Percentiles rank a stretch among this genome's conserved stretches.
phyloP scores from a whole-genome alignment of 805 yeast genomes.

The Kregervanrija fluxuum region DNA sequence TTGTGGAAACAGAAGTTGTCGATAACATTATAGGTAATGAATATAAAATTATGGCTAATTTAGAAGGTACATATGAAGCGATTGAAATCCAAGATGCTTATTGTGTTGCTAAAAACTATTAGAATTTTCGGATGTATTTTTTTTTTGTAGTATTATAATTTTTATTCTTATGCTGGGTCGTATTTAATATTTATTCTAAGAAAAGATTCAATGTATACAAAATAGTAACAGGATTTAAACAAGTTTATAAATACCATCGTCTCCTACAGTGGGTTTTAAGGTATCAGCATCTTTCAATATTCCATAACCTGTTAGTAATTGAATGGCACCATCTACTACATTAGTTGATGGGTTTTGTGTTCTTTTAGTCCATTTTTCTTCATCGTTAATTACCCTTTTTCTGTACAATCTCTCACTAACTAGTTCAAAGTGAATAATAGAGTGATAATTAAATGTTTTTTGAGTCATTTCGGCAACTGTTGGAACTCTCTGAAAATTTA shows the following conservation, averaged over 20 bases:
- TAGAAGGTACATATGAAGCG: conserved; percentile 94
- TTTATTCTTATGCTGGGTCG: background rate
- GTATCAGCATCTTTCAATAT: background rate
- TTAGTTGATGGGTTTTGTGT: conserved; percentile 6
- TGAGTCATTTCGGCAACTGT: conserved; percentile 4
- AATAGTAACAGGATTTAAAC: background rate
- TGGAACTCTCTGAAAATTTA: background rate
- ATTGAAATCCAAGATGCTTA: conserved; percentile 79
- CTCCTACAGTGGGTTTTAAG: background rate
- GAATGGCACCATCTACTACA: background rate
- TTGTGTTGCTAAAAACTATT: conserved; percentile 43
- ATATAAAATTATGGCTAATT: conserved; percentile 65
- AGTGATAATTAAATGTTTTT: conserved; percentile 1
- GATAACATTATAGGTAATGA: conserved; percentile 65
- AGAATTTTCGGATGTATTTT: conserved; percentile 1
- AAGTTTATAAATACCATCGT: conserved; percentile 1
- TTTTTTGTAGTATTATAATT: background rate
- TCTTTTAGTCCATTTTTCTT: conserved; percentile 9
- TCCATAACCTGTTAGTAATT: background rate
- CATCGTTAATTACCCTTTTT: background rate
- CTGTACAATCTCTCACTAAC: background rate
- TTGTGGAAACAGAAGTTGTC: conserved; percentile 49
- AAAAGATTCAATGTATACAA: too few species aligned
- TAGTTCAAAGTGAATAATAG: background rate
- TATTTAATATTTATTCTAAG: background rate